A percentile compares a stretch with the other conserved stretches of the same genome.
phyloP scores from a whole-genome alignment of 1,284 basidiomycete species.

The Rhodofomes roseus region DNA sequence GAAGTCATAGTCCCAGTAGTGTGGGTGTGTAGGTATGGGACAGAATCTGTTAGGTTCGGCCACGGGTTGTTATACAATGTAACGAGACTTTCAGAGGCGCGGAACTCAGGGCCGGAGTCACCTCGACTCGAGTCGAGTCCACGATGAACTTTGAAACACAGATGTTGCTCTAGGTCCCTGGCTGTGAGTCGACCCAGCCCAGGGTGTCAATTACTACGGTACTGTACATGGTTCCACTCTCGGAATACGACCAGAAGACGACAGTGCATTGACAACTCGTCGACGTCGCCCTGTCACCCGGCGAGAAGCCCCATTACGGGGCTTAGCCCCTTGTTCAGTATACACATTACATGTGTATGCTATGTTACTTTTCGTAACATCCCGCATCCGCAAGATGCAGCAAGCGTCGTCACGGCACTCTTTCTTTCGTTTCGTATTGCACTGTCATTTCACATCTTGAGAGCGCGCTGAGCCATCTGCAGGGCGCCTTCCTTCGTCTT shows the following conservation, averaged over 20 bases:
- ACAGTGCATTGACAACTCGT: neutral
- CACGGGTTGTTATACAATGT: neutral
- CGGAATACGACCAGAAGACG: neutral
- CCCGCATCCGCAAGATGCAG: neutral
- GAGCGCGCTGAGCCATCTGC: conserved; percentile 73
- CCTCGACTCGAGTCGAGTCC: no score
- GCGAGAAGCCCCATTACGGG: neutral
- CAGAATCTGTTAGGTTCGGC: no score
- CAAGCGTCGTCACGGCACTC: neutral
- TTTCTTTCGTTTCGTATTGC: neutral
- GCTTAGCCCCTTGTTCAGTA: neutral
- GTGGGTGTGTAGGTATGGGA: no score
- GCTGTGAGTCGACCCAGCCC: no score
- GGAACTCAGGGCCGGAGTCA: no score
- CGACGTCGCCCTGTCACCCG: neutral
- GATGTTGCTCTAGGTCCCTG: no score
- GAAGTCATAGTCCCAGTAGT: conserved; percentile 15
- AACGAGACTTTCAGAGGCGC: no score
- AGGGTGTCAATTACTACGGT: no score
- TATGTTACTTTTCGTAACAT: conserved; percentile 4
- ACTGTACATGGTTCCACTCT: no score
- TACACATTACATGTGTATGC: neutral
- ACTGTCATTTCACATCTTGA: conserved; percentile 38
- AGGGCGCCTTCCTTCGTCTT: conserved; percentile 87
- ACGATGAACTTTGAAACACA: no score